Evolutionary conservation across 2,329 filamentous ascomycete genomes (phyloP), one percentile per base, ranked within the genome.

Genomic region (Talaromyces pinophilus): DNA sequence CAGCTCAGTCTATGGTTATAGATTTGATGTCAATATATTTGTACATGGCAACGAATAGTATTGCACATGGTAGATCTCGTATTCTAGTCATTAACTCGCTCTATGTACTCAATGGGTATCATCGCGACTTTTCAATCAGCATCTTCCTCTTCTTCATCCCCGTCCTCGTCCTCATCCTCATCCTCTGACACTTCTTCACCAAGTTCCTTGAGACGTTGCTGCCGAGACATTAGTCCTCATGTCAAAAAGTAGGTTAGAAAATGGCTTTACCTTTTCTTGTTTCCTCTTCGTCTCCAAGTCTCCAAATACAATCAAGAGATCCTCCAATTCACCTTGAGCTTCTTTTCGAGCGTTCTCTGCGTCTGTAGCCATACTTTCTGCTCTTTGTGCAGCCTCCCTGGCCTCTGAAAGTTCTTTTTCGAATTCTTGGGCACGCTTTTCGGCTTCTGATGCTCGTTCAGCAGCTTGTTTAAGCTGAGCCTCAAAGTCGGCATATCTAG

Each of bases 301-400:
- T 15, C 87, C 88, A 77, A 93, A 92, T 5, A 95, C 89, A 81
- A 94, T 90, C 42, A 95, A 80, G 63, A 94, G 82, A 76, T 95
- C 92, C 71, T 95, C 92, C 55, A 94, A 82, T 76, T 95, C 92
- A 2, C 86, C 84, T 74, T 94, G 91, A 5, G 85, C 84, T 1
- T 85, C 80, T 68, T 87, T 83, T 64, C 86, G 87, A 66, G 90
- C 87, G 67, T 87, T 84, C 70, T 88, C 86, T 68, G 86, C 88
- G 69, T 85, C 79, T 70, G 73, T 73, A 8, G 68, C 71, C 50
- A 78, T 75, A 1, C 68, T 67, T 35, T 77, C 71, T n/a, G 71
- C 71, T 69, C 76, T 77, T 40, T 74, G 71, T 28, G 78, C 69
- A 25, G 67, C 68, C 11, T 67, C 61, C 50, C 65, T 69, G 15